Evolutionary conservation across 495 filamentous ascomycete genomes (phyloP).

Genomic region (Trichoderma erinaceum): DNA sequence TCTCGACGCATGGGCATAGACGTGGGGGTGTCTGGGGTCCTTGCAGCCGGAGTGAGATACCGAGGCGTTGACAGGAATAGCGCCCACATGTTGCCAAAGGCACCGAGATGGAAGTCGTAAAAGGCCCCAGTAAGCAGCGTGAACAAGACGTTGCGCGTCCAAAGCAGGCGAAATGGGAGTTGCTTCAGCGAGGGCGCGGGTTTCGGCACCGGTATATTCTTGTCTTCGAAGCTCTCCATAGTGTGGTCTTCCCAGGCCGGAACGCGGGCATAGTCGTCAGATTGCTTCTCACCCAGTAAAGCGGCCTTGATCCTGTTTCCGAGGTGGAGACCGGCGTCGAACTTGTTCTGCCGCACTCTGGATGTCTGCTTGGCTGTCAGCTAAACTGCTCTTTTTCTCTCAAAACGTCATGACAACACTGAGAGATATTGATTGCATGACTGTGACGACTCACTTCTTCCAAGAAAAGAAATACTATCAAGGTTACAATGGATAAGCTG

Average conservation of each 20-base stretch:
- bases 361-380: conserved; percentile 33
- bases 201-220: background rate
- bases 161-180: conserved; percentile 68
- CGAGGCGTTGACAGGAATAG: conserved; percentile 72
- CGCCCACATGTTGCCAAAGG: conserved; percentile 81
- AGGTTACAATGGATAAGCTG: conserved; percentile 46
- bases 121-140: conserved; percentile 64
- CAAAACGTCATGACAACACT: too few species aligned
- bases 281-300: background rate
- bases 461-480: conserved; percentile 51
- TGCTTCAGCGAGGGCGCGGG: background rate
- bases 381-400: background rate
- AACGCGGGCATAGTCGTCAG: conserved; percentile 19
- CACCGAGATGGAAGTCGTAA: conserved; percentile 69
- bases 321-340: conserved; percentile 37
- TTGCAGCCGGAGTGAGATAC: conserved; percentile 2
- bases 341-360: conserved; percentile 30
- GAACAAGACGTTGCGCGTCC: conserved; percentile 64
- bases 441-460: conserved; percentile 47
- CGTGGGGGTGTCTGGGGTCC: conserved; percentile 32
- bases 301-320: conserved; percentile 19
- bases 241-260: background rate
- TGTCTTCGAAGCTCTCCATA: background rate
- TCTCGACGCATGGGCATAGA: background rate
- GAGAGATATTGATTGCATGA: background rate